Conservation (phyloP, 2,329 filamentous ascomycete species). For the Paramyrothecium sp. region DNA sequence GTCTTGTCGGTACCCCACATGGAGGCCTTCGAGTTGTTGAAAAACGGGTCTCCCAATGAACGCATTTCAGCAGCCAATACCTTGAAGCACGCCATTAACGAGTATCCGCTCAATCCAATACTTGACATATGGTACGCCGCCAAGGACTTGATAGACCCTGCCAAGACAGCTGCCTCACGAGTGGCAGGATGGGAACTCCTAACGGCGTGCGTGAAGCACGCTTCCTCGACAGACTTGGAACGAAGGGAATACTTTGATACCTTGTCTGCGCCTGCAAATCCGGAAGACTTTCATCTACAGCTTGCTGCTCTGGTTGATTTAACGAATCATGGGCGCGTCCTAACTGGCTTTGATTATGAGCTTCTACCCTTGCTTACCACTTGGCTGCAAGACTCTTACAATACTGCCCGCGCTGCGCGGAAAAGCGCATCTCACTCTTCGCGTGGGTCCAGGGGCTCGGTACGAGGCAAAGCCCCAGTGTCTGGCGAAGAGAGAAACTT, state of each 20-base stretch:
- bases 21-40: constrained; percentile 54
- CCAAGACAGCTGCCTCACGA: constrained; percentile 52
- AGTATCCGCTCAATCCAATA: constrained; percentile 58
- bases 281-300: constrained; percentile 66
- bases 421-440: constrained; percentile 40
- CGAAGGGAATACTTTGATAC: constrained; percentile 65
- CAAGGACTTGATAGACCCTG: constrained; percentile 61
- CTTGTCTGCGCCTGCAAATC: constrained; percentile 52
- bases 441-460: constrained; percentile 31
- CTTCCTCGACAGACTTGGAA: constrained; percentile 63
- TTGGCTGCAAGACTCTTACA: constrained; percentile 60
- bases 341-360: constrained; percentile 67
- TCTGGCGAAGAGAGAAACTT: constrained; percentile 61
- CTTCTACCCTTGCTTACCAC: constrained; percentile 59
- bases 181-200: constrained; percentile 65
- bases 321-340: constrained; percentile 58
- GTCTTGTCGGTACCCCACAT: constrained; percentile 51
- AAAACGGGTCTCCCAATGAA: constrained; percentile 49
- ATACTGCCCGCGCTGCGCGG: constrained; percentile 49
- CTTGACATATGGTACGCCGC: constrained; percentile 65
- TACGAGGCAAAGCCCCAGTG: constrained; percentile 33
- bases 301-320: constrained; percentile 62
- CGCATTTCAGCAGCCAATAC: constrained; percentile 56
- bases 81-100: constrained; percentile 54
- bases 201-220: constrained; percentile 63